Base-by-base conservation (phyloP, 129 eudicot genomes). In the Gnaphalium uliginosum region DNA sequence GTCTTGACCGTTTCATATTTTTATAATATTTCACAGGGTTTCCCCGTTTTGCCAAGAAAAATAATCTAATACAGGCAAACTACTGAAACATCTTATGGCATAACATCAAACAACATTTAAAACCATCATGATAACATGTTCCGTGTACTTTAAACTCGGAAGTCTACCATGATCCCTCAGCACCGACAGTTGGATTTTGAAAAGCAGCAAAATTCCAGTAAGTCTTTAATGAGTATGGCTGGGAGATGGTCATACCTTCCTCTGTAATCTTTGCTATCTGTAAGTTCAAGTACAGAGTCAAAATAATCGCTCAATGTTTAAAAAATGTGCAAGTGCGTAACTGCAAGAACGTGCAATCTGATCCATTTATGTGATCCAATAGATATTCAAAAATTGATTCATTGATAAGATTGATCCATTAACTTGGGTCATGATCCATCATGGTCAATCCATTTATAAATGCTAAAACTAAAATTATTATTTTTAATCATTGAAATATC, bases 161-260 rank as follows among this genome's bases (percentile, higher is more conserved):
- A 14, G 25, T 35, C 69, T 79, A 79, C 74, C 83, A 79, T 72
- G 83, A 79, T 66, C 83, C 83, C 69, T 66, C 74, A 0, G 74
- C 83, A 73, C 61, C 61, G 11, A 73, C 79, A n/a, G 83, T 79
- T 66, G 83, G 79, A 37, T 79, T 79, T 62, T 79, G 74, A 22
- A 79, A 79, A 54, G 83, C 83, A 66, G 74, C 75, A 66, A 72
- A 79, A n/a, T 73, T 73, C 83, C 83, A 73, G 78, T 53, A 66
- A 66, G 83, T 79, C 79, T 73, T 79, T 37, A 79, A 33, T n/a
- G 83, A 73, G 79, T 79, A 73, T 0, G 83, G 83, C 79, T 73
- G 83, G 24, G 83, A 79, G 33, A 79, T 27, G 25, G 83, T 65
- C 62, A 73, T 19, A 26, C 78, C 78, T 73, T 79, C 83, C 48